Evolutionary conservation across 2,329 filamentous ascomycete species (phyloP).

Genomic region (Alternaria arborescens): DNA sequence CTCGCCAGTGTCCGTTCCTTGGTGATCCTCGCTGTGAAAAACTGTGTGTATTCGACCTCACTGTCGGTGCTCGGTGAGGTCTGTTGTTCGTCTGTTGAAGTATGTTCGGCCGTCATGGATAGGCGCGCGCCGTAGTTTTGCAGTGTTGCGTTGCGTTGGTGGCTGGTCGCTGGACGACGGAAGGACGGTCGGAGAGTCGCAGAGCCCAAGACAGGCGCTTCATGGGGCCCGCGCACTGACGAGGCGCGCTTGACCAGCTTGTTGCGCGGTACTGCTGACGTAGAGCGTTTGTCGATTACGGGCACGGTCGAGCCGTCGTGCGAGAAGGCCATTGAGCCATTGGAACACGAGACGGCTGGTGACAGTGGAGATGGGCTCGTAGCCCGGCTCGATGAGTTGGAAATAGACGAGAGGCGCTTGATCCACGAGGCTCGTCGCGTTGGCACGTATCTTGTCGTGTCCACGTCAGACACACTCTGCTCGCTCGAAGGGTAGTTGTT

Average conservation of each 20-base stretch:
- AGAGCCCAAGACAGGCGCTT: conserved; percentile 59
- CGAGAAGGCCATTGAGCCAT: conserved; percentile 61
- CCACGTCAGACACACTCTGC: conserved; percentile 36
- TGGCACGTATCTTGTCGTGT: conserved; percentile 39
- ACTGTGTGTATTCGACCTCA: conserved; percentile 48
- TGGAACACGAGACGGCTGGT: conserved; percentile 70
- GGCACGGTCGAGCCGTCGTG: conserved; percentile 67
- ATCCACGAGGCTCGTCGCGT: conserved; percentile 70
- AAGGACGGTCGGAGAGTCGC: conserved; percentile 71
- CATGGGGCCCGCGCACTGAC: conserved; percentile 60
- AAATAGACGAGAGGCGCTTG: conserved; percentile 72
- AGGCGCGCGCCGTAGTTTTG: conserved; percentile 60
- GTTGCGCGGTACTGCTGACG: conserved; percentile 66
- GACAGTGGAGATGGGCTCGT: conserved; percentile 73
- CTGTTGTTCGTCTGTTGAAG: conserved; percentile 29
- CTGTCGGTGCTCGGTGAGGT: conserved; percentile 33
- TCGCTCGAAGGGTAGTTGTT: conserved; percentile 35
- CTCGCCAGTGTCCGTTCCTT: conserved; percentile 51
- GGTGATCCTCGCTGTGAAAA: conserved; percentile 48
- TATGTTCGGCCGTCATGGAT: conserved; percentile 38
- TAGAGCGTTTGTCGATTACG: conserved; percentile 61
- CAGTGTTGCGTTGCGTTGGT: conserved; percentile 76
- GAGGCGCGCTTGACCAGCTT: conserved; percentile 79
- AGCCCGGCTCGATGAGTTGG: conserved; percentile 68
- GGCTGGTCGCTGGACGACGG: conserved; percentile 78